Percentiles rank a stretch among this genome's conserved stretches.
phyloP scores from a whole-genome alignment of 2,329 filamentous ascomycete genomes.

The Pyrenophora teres region DNA sequence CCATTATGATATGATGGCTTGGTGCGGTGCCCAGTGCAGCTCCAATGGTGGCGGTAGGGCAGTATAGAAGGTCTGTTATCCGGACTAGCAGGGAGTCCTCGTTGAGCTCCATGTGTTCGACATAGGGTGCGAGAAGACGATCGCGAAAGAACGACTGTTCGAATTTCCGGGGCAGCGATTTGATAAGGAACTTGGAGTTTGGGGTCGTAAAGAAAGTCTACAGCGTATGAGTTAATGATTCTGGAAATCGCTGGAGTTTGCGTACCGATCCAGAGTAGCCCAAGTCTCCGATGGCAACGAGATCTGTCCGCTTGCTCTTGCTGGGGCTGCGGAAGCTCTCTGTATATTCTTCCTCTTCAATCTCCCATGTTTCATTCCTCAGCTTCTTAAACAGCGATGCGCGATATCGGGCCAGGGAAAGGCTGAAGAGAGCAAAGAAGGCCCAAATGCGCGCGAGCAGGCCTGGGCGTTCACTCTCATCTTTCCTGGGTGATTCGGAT shows the following conservation, averaged over 20 bases:
- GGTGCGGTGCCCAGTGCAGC: conserved; percentile 65
- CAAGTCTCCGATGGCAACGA: conserved; percentile 68
- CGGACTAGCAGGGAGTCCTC: conserved; percentile 68
- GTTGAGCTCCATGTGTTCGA: conserved; percentile 64
- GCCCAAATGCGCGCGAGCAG: conserved; percentile 54
- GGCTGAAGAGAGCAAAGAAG: conserved; percentile 60
- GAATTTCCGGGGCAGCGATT: conserved; percentile 70
- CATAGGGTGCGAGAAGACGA: conserved; percentile 69
- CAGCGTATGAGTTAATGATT: conserved; percentile 11
- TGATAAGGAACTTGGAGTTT: conserved; percentile 71
- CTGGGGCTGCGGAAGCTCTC: conserved; percentile 56
- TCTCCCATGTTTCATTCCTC: conserved; percentile 57
- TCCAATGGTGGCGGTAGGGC: conserved; percentile 62
- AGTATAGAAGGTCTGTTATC: conserved; percentile 71
- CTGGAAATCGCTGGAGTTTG: not conserved
- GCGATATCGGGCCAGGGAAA: conserved; percentile 55
- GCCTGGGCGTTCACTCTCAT: conserved; percentile 27
- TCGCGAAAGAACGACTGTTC: conserved; percentile 72
- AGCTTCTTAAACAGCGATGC: conserved; percentile 58
- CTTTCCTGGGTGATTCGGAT: conserved; percentile 19
- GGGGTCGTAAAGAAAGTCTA: conserved; percentile 72
- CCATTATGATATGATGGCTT: conserved; percentile 77
- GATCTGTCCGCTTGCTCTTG: conserved; percentile 46
- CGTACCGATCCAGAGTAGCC: conserved; percentile 72
- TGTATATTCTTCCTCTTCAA: conserved; percentile 60